Evolutionary conservation across 2,329 filamentous ascomycete species (phyloP), one percentile per base, ranked within the genome.

Genomic region (Trichophaea hybrida): DNA sequence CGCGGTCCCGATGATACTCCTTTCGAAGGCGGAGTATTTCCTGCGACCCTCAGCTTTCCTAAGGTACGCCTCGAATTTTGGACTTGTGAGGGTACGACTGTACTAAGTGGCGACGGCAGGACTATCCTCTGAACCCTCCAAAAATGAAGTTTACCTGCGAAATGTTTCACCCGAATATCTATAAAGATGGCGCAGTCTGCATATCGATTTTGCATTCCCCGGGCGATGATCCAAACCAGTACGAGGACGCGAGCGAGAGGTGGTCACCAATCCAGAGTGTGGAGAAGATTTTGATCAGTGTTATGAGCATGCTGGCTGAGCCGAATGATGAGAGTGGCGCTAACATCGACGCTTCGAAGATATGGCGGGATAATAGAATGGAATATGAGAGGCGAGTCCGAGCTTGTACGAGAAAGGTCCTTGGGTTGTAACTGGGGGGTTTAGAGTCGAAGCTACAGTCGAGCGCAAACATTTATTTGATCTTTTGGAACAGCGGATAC

Each of bases 241-340:
- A 97, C 78, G 91, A 97, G 74, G 87, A 91, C 69, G 91, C 93
- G 6, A 89, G 86, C 1, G 93, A 97, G 76, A 84, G 91, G 64
- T 97, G 91, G 91, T 91, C 86, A 33, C 91, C 91, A 10, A 95
- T 97, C 64, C 93, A 97, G 75, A 93, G 86, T 61, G 91, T 96
- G 67, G 93, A 97, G 75, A 97, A 96, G 77, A 97, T 97, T 67
- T 77, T 97, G 67, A 89, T 97, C 60, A 89, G 84, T 52, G 91
- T 97, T 62, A 97, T 97, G 85, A 95, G 88, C 74, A 97, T 97
- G 90, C 80, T 97, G 50, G 90, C 90, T 0, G 90, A 95, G 74
- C 90, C 91, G 61, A 97, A 97, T 73, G 91, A 97, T 71, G 91
- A 97, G 78, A 93, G 86, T 65, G 91, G 91, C 0, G 91, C 91